Conservation (phyloP, 768 basidiomycete genomes). For the Suillus americanus region DNA sequence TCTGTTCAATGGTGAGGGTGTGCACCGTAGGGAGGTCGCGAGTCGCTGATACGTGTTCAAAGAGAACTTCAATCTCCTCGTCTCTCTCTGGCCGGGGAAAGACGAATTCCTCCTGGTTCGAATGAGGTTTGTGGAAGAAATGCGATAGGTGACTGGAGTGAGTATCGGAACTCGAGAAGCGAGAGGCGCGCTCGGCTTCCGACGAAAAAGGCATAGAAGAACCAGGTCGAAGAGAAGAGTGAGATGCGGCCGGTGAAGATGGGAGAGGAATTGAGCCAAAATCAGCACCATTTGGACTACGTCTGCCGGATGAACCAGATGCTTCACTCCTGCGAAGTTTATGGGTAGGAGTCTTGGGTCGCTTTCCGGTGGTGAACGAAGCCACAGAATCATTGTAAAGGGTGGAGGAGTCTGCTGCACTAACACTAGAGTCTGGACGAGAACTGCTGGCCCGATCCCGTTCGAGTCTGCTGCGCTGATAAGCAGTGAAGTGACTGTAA, state of each 20-base stretch:
- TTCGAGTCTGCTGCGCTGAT: constrained; percentile 51
- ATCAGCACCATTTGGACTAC: constrained; percentile 53
- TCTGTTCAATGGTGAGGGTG: constrained; percentile 71
- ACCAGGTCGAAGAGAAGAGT: constrained; percentile 45
- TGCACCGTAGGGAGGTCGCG: constrained; percentile 65
- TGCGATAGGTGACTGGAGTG: constrained; percentile 45
- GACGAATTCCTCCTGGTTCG: constrained; percentile 55
- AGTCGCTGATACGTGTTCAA: constrained; percentile 72
- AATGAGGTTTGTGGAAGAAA: constrained; percentile 52
- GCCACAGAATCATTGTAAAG: constrained; percentile 51
- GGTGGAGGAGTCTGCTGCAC: constrained; percentile 59
- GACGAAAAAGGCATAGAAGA: constrained; percentile 56
- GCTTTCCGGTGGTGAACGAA: constrained; percentile 33
- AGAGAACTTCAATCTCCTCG: constrained; percentile 76
- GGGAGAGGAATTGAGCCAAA: constrained; percentile 46
- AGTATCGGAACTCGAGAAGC: constrained; percentile 56
- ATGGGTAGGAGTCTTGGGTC: constrained; percentile 36
- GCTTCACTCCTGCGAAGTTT: constrained; percentile 53
- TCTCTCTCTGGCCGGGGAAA: constrained; percentile 78
- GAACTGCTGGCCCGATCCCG: constrained; percentile 43
- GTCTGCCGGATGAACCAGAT: constrained; percentile 47
- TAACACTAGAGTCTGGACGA: constrained; percentile 54
- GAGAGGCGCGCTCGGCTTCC: constrained; percentile 58
- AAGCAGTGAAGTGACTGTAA: constrained; percentile 39
- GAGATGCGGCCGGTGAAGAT: constrained; percentile 25